Conservation (phyloP, 208 protist genomes). For the Acanthamoeba royreba region DNA sequence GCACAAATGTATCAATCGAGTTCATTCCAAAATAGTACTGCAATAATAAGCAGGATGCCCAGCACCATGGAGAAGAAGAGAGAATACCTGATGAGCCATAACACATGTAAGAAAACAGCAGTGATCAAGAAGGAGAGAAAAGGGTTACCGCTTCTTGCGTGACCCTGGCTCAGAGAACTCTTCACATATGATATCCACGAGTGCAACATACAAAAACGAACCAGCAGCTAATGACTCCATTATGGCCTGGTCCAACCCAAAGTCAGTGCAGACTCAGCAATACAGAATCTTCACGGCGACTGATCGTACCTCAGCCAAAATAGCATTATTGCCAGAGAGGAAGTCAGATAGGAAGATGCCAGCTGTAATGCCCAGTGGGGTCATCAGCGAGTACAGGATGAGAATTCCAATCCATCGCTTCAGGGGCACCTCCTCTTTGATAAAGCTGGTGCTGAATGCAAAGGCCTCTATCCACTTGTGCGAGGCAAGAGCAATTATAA, state of each 20-base stretch:
- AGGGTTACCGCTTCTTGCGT: not conserved
- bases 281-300: not conserved
- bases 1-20: too few species aligned
- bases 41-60: not conserved
- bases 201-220: slow-evolving; percentile 23
- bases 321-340: not conserved
- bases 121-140: not conserved
- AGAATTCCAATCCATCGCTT: slow-evolving; percentile 6
- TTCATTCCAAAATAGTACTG: slow-evolving; percentile 5
- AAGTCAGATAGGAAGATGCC: not conserved
- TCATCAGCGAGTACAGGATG: not conserved
- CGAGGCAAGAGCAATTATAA: slow-evolving; percentile 21
- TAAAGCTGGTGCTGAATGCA: slow-evolving; percentile 37
- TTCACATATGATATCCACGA: slow-evolving; percentile 30
- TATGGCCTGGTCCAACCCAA: not conserved
- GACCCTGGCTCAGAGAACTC: not conserved
- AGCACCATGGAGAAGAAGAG: not conserved
- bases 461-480: slow-evolving; percentile 46
- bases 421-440: slow-evolving; percentile 3
- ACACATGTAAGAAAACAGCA: not conserved
- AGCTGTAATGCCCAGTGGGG: not conserved
- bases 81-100: not conserved
- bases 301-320: slow-evolving; percentile 10
- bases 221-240: slow-evolving; percentile 32
- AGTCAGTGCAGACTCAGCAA: not conserved